phyloP scores from a whole-genome alignment of 2,329 filamentous ascomycete genomes.

The Stylonectria norvegica region DNA sequence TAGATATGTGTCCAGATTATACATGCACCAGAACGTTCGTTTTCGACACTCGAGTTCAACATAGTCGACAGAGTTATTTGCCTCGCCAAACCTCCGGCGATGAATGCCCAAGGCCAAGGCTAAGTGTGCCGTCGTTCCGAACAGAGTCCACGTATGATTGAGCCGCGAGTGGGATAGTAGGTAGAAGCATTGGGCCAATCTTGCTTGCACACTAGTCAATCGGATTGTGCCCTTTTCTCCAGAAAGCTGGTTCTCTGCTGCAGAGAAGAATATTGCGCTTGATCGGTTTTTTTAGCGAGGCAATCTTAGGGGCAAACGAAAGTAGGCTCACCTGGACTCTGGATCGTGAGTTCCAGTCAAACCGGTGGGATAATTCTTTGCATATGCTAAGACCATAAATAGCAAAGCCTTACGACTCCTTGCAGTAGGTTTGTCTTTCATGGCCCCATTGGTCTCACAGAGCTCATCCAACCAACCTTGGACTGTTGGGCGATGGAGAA shows the following conservation, averaged over 20 bases:
- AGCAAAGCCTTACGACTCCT: constrained; percentile 37
- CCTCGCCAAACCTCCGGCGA: too few relatives aligned
- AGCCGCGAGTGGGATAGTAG: constrained; percentile 43
- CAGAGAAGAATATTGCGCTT: constrained; percentile 29
- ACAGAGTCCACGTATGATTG: constrained; percentile 47
- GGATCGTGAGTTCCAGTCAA: constrained; percentile 5
- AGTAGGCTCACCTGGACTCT: not conserved
- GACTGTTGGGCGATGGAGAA: constrained; percentile 48
- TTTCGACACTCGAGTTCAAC: constrained; percentile 38
- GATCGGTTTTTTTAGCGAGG: not conserved
- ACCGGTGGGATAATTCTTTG: constrained; percentile 35
- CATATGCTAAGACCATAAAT: constrained; percentile 49
- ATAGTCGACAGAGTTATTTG: constrained; percentile 27
- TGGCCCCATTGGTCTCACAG: constrained; percentile 25
- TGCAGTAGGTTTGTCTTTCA: constrained; percentile 11
- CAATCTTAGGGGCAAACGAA: not conserved
- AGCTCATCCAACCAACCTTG: constrained; percentile 42
- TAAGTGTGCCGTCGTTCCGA: constrained; percentile 41
- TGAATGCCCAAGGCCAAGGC: constrained; percentile 40
- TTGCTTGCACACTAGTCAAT: constrained; percentile 40
- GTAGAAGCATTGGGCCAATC: constrained; percentile 42
- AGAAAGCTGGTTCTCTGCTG: constrained; percentile 37
- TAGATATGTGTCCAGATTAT: constrained; percentile 62
- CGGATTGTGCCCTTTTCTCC: constrained; percentile 38
- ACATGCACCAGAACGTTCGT: constrained; percentile 61